A percentile compares a stretch with the other conserved stretches of the same genome.
Evolutionary conservation across 1,284 basidiomycete species (phyloP).

Genomic region (Sanghuangporus weigelae): DNA sequence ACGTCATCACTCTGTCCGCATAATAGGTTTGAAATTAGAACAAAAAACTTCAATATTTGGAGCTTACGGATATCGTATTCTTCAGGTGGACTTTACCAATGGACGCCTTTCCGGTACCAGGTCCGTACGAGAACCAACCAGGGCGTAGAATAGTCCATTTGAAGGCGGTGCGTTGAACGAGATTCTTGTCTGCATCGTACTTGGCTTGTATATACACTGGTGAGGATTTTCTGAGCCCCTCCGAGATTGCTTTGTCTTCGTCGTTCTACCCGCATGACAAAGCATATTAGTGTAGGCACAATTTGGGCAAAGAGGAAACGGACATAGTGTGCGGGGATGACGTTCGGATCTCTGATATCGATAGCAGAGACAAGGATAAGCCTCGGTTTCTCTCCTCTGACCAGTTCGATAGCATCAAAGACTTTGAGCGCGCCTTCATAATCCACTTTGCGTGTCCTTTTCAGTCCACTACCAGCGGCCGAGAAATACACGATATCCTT

Average conservation of each 20-base stretch:
- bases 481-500: slow-evolving; percentile 58
- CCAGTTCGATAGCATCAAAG: slow-evolving; percentile 62
- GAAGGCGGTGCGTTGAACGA: slow-evolving; percentile 52
- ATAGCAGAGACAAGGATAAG: slow-evolving; percentile 62
- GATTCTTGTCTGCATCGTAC: slow-evolving; percentile 65
- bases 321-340: slow-evolving; percentile 54
- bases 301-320: slow-evolving; percentile 18
- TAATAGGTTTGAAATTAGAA: background rate
- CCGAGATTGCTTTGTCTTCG: slow-evolving; percentile 40
- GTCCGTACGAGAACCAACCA: slow-evolving; percentile 48
- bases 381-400: slow-evolving; percentile 43
- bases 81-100: slow-evolving; percentile 55
- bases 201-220: slow-evolving; percentile 57
- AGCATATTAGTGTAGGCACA: background rate
- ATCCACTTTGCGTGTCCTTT: slow-evolving; percentile 65
- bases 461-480: slow-evolving; percentile 63
- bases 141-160: slow-evolving; percentile 71
- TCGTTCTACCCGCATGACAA: slow-evolving; percentile 34
- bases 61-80: slow-evolving; percentile 39
- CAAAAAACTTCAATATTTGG: too few species aligned
- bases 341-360: slow-evolving; percentile 53
- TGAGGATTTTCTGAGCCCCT: slow-evolving; percentile 39
- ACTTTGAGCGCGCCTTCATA: slow-evolving; percentile 69
- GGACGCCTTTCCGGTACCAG: slow-evolving; percentile 46
- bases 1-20: slow-evolving; percentile 54